Evolutionary conservation across 2,329 filamentous ascomycete genomes (phyloP).

Genomic region (Fusarium protoensiforme): DNA sequence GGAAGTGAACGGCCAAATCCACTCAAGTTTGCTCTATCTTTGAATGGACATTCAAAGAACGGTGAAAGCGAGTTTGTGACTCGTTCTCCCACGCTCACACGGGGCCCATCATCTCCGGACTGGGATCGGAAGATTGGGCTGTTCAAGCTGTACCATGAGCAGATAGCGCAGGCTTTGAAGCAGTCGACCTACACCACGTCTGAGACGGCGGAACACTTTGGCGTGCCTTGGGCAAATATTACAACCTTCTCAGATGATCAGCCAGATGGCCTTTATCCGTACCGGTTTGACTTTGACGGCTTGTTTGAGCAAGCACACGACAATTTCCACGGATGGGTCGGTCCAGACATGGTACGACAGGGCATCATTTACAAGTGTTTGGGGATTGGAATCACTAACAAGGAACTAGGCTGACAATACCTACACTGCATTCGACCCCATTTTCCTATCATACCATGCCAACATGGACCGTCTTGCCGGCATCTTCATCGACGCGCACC

Average conservation of each 20-base stretch:
- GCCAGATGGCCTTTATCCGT: background rate
- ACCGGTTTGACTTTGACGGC: background rate
- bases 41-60: background rate
- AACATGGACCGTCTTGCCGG: background rate
- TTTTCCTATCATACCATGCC: background rate
- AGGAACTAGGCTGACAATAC: background rate
- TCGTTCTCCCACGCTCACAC: background rate
- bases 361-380: too few species aligned
- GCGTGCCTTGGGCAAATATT: background rate
- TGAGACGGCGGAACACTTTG: background rate
- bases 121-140: background rate
- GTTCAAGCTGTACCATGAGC: background rate
- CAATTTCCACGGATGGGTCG: background rate
- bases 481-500: background rate
- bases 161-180: background rate
- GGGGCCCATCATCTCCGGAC: background rate
- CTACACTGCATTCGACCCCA: background rate
- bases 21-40: background rate
- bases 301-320: background rate
- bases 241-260: background rate
- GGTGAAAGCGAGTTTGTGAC: background rate
- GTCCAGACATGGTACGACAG: background rate
- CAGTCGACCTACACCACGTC: background rate
- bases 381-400: background rate
- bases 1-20: background rate